These are phyloP conservation scores for Isoetes taiwanensis DNA, from an alignment of 75 land plant genomes.

Conservation along the genomic window DNA sequence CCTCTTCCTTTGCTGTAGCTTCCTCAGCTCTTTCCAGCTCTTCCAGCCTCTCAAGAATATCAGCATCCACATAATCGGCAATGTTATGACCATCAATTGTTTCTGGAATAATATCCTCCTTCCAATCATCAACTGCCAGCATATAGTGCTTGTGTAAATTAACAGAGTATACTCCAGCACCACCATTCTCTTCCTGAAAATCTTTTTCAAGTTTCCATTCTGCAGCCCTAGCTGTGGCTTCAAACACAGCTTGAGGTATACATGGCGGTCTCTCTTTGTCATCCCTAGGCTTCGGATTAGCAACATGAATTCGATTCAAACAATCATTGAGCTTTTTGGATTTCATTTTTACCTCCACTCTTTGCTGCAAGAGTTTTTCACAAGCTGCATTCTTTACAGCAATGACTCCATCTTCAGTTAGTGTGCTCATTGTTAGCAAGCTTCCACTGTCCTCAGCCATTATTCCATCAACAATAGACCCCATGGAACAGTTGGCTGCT, in stretches of 20 bases:
- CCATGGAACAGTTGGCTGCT: constrained; percentile 52
- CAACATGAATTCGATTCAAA: constrained; percentile 81
- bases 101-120: constrained; percentile 84
- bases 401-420: constrained; percentile 84
- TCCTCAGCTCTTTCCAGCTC: constrained; percentile 73
- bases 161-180: constrained; percentile 94
- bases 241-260: constrained; percentile 69
- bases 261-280: constrained; percentile 70
- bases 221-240: constrained; percentile 37
- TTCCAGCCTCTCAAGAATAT: constrained; percentile 68
- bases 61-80: constrained; percentile 70
- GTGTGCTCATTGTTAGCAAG: constrained; percentile 73
- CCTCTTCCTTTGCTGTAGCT: constrained; percentile 43
- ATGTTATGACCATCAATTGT: constrained; percentile 89
- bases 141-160: constrained; percentile 66
- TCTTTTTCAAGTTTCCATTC: constrained; percentile 66
- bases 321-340: constrained; percentile 82
- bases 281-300: constrained; percentile 71
- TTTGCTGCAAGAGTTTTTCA: constrained; percentile 70
- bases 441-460: constrained; percentile 28
- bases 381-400: constrained; percentile 88
- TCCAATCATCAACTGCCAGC: constrained; percentile 66
- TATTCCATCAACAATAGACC: constrained; percentile 29
- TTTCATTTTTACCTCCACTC: constrained; percentile 87
- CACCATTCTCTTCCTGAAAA: constrained; percentile 82